Conservation (phyloP, 208 protist genomes). For the Leishmania tarentolae region DNA sequence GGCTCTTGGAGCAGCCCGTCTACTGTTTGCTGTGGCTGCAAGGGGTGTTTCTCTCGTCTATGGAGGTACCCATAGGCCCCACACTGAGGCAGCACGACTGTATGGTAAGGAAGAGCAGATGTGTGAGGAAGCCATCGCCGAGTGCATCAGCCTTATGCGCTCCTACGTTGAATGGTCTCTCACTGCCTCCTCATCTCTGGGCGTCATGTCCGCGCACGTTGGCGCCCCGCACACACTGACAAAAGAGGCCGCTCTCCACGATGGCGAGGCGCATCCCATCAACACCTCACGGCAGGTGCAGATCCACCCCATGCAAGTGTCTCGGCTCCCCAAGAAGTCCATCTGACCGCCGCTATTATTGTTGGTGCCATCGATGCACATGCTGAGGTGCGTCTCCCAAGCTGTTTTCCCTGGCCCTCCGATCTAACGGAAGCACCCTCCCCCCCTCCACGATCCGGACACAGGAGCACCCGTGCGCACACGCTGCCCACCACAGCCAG, state of each 20-base stretch:
- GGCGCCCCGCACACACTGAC: conserved; percentile 39
- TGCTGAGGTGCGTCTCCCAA: background rate
- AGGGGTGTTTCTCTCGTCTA: conserved; percentile 42
- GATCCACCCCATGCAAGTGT: conserved; percentile 52
- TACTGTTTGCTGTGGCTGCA: conserved; percentile 67
- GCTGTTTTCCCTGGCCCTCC: background rate
- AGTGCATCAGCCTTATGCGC: conserved; percentile 44
- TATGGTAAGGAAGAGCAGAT: conserved; percentile 23
- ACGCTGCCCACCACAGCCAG: background rate
- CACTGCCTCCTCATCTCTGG: conserved; percentile 51
- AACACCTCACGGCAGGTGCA: conserved; percentile 64
- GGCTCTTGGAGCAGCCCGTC: conserved; percentile 46
- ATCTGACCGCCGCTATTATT: background rate
- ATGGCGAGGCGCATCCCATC: conserved; percentile 67
- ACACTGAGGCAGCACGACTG: background rate
- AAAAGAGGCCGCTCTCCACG: conserved; percentile 78
- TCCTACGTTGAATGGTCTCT: conserved; percentile 74
- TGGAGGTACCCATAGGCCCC: conserved; percentile 15
- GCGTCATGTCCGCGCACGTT: conserved; percentile 72
- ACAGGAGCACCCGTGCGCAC: background rate
- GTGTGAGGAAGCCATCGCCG: conserved; percentile 25
- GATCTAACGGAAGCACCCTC: background rate
- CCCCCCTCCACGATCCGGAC: too few relatives aligned
- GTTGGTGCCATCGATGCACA: background rate
- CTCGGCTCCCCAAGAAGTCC: conserved; percentile 21